Evolutionary conservation across 768 basidiomycete genomes (phyloP), one percentile per base, ranked within the genome.

Genomic region (Suillus tomentosus): DNA sequence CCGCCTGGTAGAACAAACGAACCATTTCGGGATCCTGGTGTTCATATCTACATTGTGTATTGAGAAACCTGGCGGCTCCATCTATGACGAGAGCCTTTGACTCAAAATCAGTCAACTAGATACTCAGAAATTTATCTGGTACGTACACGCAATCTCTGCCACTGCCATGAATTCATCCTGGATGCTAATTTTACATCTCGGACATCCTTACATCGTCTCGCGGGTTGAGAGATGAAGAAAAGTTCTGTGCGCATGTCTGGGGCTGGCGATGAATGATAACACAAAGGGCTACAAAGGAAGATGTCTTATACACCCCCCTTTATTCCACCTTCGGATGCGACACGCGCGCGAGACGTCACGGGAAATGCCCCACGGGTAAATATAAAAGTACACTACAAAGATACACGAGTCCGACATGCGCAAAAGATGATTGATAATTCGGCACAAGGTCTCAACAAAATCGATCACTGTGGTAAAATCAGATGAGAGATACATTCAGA

Each of bases 361-460:
- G 14, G 19, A 53, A 53, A 53, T 15, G 14, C 22, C 37, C 37
- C 37, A 14, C 10, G 39, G 6, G 24, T 58, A 7, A 58, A 58
- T 42, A 53, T 58, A 57, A 58, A 15, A 27, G 57, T 58, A 58
- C 24, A 57, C 56, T 57, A 58, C 39, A 19, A 19, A 11, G 19
- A 37, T 40, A 58, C 57, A 58, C 24, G 37, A 58, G 57, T 19
- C 57, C 57, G 27, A 11, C 60, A 62, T 62, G 59, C 62, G 66
- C 45, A 60, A n/a, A n/a, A n/a, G n/a, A n/a, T n/a, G n/a, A 53
- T 34, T 19, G 61, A 65, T 62, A 65, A 53, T 57, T 37, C 61
- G 56, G 34, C 60, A 42, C n/a, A 37, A 59, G 56, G 7, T 55
- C 19, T 76, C 67, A 83, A 68, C 81, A 82, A 65, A 83, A 82